phyloP scores from a whole-genome alignment of 1,139 yeast species.

The Taphrina deformans region DNA sequence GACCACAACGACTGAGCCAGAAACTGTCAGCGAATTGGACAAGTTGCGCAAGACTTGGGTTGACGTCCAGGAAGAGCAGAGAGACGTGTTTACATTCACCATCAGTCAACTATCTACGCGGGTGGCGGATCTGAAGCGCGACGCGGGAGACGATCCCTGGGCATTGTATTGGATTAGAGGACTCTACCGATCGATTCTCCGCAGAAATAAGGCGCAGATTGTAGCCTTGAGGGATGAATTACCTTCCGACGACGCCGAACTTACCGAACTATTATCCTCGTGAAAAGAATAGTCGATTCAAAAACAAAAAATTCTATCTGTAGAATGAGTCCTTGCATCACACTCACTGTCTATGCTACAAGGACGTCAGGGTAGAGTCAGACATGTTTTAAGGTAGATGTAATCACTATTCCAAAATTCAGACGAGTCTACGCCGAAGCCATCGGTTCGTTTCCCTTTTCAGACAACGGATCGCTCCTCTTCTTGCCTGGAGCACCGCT shows the following conservation, averaged over 20 bases:
- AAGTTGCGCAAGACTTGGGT: not conserved
- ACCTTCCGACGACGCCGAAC: not conserved
- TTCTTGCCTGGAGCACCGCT: not conserved
- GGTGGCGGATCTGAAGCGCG: not conserved
- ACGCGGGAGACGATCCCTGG: not conserved
- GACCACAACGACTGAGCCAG: not conserved
- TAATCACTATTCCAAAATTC: not conserved
- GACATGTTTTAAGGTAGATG: not conserved
- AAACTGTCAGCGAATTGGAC: not conserved
- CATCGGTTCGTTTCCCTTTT: constrained; percentile 9
- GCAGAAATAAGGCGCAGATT: not conserved
- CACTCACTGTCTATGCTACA: not conserved
- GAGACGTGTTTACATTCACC: constrained; percentile 9
- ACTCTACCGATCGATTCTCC: not conserved
- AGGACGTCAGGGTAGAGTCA: too few species aligned
- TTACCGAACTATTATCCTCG: not conserved
- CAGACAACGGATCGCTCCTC: constrained; percentile 1
- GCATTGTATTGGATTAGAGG: constrained; percentile 7
- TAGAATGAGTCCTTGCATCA: too few species aligned
- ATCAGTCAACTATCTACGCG: not conserved
- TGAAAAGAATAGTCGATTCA: not conserved
- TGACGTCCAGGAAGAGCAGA: constrained; percentile 25
- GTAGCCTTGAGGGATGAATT: not conserved
- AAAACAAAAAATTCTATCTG: too few species aligned
- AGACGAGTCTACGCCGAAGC: not conserved